phyloP scores from a whole-genome alignment of 306 rosid genomes.

The Pterocarpus santalinus region DNA sequence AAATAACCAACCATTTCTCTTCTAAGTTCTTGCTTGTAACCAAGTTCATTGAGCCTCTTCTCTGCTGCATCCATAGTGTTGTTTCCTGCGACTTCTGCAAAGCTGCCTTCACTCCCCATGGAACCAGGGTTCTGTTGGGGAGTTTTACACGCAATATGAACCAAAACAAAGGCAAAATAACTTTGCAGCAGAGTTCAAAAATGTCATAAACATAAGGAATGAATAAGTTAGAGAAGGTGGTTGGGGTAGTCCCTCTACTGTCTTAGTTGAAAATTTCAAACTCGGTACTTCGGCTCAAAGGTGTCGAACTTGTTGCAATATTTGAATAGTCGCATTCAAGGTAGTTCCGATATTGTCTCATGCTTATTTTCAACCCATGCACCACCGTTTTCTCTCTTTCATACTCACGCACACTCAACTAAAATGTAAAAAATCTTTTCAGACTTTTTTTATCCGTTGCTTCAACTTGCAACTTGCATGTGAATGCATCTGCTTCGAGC shows the following conservation, averaged over 20 bases:
- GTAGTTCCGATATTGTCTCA: not conserved
- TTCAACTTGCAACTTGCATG: constrained; percentile 1
- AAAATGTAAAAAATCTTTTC: constrained; percentile 20
- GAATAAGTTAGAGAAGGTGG: not conserved
- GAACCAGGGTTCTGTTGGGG: constrained; percentile 28
- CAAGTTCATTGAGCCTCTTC: constrained; percentile 84
- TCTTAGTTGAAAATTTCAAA: constrained; percentile 44
- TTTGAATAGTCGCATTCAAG: constrained; percentile 24
- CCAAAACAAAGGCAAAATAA: not conserved
- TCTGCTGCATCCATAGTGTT: constrained; percentile 73
- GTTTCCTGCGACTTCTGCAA: constrained; percentile 36
- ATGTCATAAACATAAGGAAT: not conserved
- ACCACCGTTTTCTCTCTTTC: not conserved
- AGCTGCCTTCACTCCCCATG: constrained; percentile 41
- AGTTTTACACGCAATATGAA: not conserved
- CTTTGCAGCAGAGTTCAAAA: constrained; percentile 1
- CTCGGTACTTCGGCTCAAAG: not conserved
- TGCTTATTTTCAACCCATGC: constrained; percentile 1
- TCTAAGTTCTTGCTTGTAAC: constrained; percentile 91
- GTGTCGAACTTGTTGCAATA: constrained; percentile 21
- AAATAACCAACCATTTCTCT: constrained; percentile 70
- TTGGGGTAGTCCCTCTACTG: constrained; percentile 31
- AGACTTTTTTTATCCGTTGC: not conserved
- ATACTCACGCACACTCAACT: not conserved
- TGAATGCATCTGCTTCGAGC: not conserved